Evolutionary conservation across 2,329 filamentous ascomycete species (phyloP).

Genomic region (Thermomyces lanuginosus): DNA sequence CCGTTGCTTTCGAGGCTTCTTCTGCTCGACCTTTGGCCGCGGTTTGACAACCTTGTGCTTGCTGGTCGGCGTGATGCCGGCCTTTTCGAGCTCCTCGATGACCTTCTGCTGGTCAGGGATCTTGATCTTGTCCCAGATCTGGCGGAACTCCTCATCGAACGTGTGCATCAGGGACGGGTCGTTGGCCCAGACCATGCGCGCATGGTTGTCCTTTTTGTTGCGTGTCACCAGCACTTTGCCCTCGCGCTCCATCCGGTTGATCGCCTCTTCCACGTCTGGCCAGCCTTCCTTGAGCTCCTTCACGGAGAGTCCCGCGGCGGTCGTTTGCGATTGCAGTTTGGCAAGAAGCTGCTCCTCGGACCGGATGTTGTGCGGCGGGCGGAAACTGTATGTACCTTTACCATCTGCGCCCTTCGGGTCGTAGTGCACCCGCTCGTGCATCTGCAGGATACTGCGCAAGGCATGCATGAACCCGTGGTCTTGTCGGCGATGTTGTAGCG

Average conservation of each 20-base stretch:
- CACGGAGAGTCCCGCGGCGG: slow-evolving; percentile 64
- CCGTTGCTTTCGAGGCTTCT: slow-evolving; percentile 60
- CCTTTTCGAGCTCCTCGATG: slow-evolving; percentile 57
- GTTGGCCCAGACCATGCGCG: slow-evolving; percentile 77
- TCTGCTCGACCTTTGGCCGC: slow-evolving; percentile 40
- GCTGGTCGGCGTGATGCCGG: slow-evolving; percentile 70
- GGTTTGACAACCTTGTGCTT: slow-evolving; percentile 54
- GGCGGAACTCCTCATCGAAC: slow-evolving; percentile 69
- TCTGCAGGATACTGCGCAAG: slow-evolving; percentile 52
- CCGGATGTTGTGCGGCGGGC: slow-evolving; percentile 68
- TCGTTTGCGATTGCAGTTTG: slow-evolving; percentile 65
- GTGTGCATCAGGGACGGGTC: slow-evolving; percentile 58
- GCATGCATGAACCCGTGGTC: slow-evolving; percentile 41
- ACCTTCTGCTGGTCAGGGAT: slow-evolving; percentile 62
- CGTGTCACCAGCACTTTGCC: slow-evolving; percentile 72
- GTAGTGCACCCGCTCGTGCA: slow-evolving; percentile 46
- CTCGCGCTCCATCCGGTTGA: slow-evolving; percentile 60
- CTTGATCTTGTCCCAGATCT: slow-evolving; percentile 66
- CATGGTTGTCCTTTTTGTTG: slow-evolving; percentile 80
- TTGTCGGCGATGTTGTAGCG: slow-evolving; percentile 47
- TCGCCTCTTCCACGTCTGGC: slow-evolving; percentile 64
- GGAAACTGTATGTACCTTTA: slow-evolving; percentile 64
- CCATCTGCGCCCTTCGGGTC: slow-evolving; percentile 45
- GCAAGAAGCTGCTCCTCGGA: slow-evolving; percentile 60
- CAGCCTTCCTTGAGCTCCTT: slow-evolving; percentile 94